Conservation (phyloP, 305 asterid genomes). For the Solanum aculeatissimum region DNA sequence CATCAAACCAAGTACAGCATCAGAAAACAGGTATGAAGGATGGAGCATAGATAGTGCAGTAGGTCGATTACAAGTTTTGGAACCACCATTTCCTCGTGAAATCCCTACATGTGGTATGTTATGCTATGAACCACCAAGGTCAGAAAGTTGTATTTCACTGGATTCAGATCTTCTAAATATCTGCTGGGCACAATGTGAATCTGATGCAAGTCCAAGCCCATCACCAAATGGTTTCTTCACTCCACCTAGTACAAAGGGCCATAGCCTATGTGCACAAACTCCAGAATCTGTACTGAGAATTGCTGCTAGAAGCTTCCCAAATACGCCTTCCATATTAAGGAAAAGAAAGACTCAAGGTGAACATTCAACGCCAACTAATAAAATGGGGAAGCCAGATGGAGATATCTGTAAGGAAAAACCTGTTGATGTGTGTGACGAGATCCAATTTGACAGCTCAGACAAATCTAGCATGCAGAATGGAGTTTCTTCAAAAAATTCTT, state of each 20-base stretch:
- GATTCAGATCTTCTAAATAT: constrained; percentile 26
- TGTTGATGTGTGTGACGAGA: constrained; percentile 14
- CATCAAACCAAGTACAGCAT: constrained; percentile 12
- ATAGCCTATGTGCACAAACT: constrained; percentile 33
- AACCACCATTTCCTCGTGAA: constrained; percentile 21
- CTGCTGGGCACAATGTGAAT: constrained; percentile 25
- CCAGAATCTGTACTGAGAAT: constrained; percentile 77
- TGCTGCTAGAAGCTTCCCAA: constrained; percentile 77
- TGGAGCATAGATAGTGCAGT: constrained; percentile 10
- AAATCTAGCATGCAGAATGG: constrained; percentile 14
- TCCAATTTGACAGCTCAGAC: constrained; percentile 14
- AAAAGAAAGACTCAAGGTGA: constrained; percentile 44
- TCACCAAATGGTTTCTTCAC: constrained; percentile 39
- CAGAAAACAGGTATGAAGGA: constrained; percentile 15
- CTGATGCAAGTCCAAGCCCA: constrained; percentile 26
- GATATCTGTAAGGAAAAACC: not conserved
- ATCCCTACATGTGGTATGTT: constrained; percentile 38
- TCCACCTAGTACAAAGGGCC: constrained; percentile 50
- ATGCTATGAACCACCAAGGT: constrained; percentile 62
- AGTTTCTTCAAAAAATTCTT: constrained; percentile 19
- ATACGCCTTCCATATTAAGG: constrained; percentile 82
- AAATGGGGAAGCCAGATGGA: not conserved
- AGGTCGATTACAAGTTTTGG: constrained; percentile 25
- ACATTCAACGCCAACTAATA: constrained; percentile 10
- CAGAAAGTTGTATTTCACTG: constrained; percentile 18